These are phyloP conservation scores for Aspergillus nanangensis DNA, from an alignment of 495 filamentous ascomycete genomes.

Conservation along the genomic window DNA sequence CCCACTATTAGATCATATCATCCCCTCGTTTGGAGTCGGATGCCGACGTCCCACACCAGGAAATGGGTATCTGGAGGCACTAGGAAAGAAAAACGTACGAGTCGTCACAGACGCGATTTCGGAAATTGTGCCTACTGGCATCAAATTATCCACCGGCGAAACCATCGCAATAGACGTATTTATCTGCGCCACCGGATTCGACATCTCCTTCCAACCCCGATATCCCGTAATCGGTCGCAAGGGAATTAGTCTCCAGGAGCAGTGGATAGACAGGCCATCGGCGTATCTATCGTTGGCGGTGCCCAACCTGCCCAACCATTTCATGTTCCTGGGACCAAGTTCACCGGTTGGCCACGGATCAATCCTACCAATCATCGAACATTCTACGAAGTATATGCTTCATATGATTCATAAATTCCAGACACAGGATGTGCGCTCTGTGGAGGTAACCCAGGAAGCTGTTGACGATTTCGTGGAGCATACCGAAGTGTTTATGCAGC, in stretches of 20 bases:
- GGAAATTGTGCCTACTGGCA: slow-evolving; percentile 42
- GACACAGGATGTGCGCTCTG: slow-evolving; percentile 18
- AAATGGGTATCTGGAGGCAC: slow-evolving; percentile 33
- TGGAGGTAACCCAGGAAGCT: slow-evolving; percentile 16
- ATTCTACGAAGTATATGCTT: slow-evolving; percentile 36
- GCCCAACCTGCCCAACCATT: slow-evolving; percentile 53
- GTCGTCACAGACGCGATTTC: slow-evolving; percentile 44
- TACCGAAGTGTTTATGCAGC: slow-evolving; percentile 26
- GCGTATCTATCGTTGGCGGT: slow-evolving; percentile 49
- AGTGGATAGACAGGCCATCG: slow-evolving; percentile 8
- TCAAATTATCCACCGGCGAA: slow-evolving; percentile 20
- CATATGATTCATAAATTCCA: slow-evolving; percentile 30
- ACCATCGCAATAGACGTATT: slow-evolving; percentile 37
- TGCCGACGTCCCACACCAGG: slow-evolving; percentile 40
- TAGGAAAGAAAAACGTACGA: slow-evolving; percentile 39
- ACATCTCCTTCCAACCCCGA: slow-evolving; percentile 28
- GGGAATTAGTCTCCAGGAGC: slow-evolving; percentile 14
- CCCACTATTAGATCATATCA: slow-evolving; percentile 28
- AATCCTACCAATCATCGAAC: slow-evolving; percentile 29
- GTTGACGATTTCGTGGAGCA: slow-evolving; percentile 34
- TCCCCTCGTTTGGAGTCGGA: slow-evolving; percentile 31
- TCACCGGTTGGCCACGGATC: slow-evolving; percentile 32
- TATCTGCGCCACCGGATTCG: slow-evolving; percentile 46
- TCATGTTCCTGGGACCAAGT: slow-evolving; percentile 36
- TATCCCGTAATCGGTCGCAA: slow-evolving; percentile 29